A percentile compares a stretch with the other conserved stretches of the same genome.
phyloP scores from a whole-genome alignment of 2,329 filamentous ascomycete species.

The Fusarium robinianum region DNA sequence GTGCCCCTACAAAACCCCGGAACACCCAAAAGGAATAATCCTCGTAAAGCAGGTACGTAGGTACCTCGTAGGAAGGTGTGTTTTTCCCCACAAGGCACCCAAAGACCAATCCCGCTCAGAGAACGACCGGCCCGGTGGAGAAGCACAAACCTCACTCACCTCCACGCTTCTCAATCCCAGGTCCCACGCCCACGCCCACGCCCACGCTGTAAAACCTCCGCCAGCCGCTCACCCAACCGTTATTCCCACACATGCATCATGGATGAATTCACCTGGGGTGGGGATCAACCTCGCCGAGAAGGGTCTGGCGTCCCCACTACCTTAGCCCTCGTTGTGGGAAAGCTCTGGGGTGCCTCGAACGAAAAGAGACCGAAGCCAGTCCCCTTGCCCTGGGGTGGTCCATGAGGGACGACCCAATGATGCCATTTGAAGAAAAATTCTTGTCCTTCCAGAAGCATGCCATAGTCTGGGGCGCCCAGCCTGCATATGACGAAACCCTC shows the following conservation, averaged over 20 bases:
- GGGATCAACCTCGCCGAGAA: too few relatives aligned
- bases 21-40: conserved; percentile 17
- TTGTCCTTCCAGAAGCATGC: conserved; percentile 40
- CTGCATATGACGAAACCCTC: conserved; percentile 29
- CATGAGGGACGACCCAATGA: conserved; percentile 22
- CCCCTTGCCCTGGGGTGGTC: conserved; percentile 13
- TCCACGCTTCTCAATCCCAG: conserved; percentile 6
- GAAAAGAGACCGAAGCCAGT: too few relatives aligned
- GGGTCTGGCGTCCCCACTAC: too few relatives aligned
- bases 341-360: too few relatives aligned
- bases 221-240: conserved; percentile 24
- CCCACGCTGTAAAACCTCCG: conserved; percentile 23
- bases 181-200: conserved; percentile 18
- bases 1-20: conserved; percentile 38
- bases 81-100: too few relatives aligned
- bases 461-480: conserved; percentile 25
- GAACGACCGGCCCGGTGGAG: conserved; percentile 36
- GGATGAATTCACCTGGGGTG: conserved; percentile 18
- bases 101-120: conserved; percentile 12
- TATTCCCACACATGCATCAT: too few relatives aligned
- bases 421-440: conserved; percentile 35
- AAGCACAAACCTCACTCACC: too few relatives aligned
- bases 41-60: conserved; percentile 35
- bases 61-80: conserved; percentile 30
- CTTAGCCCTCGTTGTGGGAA: too few relatives aligned